A percentile compares a stretch with the other conserved stretches of the same genome.
Evolutionary conservation across 176 grass and related monocot species (phyloP).

Genomic region (Ensete glaucum): DNA sequence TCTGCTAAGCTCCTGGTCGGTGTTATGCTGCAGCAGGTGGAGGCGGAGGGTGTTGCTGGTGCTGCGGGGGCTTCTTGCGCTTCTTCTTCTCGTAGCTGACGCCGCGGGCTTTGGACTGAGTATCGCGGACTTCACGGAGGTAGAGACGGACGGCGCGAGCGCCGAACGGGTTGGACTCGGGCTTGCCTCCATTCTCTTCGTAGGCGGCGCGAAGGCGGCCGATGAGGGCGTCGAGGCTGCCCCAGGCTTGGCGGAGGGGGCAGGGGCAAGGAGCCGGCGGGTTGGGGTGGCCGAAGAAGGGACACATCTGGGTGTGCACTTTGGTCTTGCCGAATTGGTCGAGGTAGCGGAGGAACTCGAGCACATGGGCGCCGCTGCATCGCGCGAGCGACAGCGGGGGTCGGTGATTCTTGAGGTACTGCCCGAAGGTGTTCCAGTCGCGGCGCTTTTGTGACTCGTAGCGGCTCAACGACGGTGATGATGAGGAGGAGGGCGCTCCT

Average conservation of each 20-base stretch:
- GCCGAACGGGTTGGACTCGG: constrained; percentile 84
- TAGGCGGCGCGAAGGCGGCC: constrained; percentile 80
- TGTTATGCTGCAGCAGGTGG: constrained; percentile 12
- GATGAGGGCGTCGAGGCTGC: constrained; percentile 81
- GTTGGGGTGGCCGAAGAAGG: constrained; percentile 83
- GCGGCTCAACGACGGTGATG: constrained; percentile 30
- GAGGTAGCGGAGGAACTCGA: constrained; percentile 90
- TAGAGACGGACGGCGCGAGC: constrained; percentile 84
- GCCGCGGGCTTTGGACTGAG: constrained; percentile 72
- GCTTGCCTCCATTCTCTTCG: constrained; percentile 80
- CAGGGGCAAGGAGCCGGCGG: constrained; percentile 81
- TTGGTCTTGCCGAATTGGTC: constrained; percentile 98
- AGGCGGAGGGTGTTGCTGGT: constrained; percentile 1
- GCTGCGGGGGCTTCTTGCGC: constrained; percentile 52
- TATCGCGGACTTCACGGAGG: constrained; percentile 90
- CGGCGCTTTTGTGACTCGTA: constrained; percentile 55
- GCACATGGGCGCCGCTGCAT: constrained; percentile 87
- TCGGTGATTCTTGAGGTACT: constrained; percentile 86
- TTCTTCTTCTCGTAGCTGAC: constrained; percentile 99
- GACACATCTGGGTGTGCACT: constrained; percentile 60
- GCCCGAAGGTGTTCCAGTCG: constrained; percentile 93
- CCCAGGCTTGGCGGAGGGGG: constrained; percentile 89
- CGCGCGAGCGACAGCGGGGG: constrained; percentile 66
- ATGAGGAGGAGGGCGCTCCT: neutral
- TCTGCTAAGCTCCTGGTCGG: neutral